Evolutionary conservation across 495 filamentous ascomycete genomes (phyloP), one percentile per base, ranked within the genome.

Genomic region (Daldinia decipiens): DNA sequence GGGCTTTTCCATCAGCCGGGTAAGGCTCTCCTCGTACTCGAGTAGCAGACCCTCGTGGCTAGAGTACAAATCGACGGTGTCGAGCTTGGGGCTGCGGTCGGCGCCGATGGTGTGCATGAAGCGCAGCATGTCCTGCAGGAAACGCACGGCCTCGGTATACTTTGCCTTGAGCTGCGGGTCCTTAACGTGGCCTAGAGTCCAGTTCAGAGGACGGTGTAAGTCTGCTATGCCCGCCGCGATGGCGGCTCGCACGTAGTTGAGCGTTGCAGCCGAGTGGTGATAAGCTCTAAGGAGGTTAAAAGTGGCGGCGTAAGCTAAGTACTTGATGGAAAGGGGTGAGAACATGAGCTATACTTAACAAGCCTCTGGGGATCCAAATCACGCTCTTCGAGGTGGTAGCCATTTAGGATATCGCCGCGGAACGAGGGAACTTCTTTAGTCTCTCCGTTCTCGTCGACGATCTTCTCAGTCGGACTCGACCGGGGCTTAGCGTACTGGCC

Each of bases 21-120:
- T 97, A 9, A 98, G 82, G 60, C 84, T 85, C 75, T 97, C 89
- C 76, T 99, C 95, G 80, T 99, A 99, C 77, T 98, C 95, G 24
- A 99, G 88, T 0, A 97, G 87, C 4, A 99, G 86, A 4, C 93
- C 95, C 79, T 99, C 95, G 79, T 99, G 95, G 75, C 92, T 95
- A 24, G 95, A 98, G 83, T 86, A 99, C 39, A 99, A 84, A 72
- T 99, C 95, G 29, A 97, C 93, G n/a, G 94, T 97, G 68, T 95
- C 89, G 31, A 98, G 87, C 74, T 91, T 91, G 38, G 93, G 89
- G 24, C 85, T 86, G 52, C 90, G 93, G 77, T 98, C 95, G 57
- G 95, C 94, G 63, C 94, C 95, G 36, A 98, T 89, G 17, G 95
- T 97, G 59, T 87, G 89, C 94, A 99, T 97, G 86, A 99, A 98